Base-by-base conservation (phyloP, 495 filamentous ascomycete genomes). In the Trichoderma erinaceum region DNA sequence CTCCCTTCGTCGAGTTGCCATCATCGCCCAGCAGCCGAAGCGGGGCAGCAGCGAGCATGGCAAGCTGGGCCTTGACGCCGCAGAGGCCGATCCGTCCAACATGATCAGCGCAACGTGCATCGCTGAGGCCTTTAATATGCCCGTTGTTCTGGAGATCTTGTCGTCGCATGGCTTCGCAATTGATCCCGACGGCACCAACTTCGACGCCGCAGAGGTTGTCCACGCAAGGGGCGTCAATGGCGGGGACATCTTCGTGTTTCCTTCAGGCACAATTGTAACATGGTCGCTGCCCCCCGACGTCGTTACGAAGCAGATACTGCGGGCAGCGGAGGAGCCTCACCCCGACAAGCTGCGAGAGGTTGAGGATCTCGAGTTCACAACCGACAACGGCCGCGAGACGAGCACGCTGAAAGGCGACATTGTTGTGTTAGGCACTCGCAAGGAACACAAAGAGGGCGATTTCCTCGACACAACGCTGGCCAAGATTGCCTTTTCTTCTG, bases 401-500 rank as follows among this genome's bases (percentile, higher is more conserved):
- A 93, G 90, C 72, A 85, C 82, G 65, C 92, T 99, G 67, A 88
- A 87, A 69, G 95, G 93, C 15, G 94, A 97, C 77, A 89, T 93
- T 13, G 96, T 99, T 61, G 85, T 93, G 10, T 79, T 99, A 21
- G 95, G 95, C 38, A 96, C 92, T 7, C 73, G 74, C 21, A 69
- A 74, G 12, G 61, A 93, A 86, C 72, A 70, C 10, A 46, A 72
- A 15, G 72, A 71, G 41, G 77, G 75, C 61, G 75, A 77, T 71
- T 68, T 72, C 21, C 81, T 90, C 41, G 90, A 95, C 73, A 92
- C 90, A 1, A 89, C 93, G 1, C 83, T 97, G 38, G 91, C 92
- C 35, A 97, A 99, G 74, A 91, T 99, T 64, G 95, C 95, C 18
- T 99, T 99, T 75, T 97, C 92, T 3, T 97, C 92, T 0, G 95